Percentiles rank a stretch among this genome's conserved stretches.
phyloP scores from a whole-genome alignment of 139 green algal genomes.

The Protoeuglena noctilucae region DNA sequence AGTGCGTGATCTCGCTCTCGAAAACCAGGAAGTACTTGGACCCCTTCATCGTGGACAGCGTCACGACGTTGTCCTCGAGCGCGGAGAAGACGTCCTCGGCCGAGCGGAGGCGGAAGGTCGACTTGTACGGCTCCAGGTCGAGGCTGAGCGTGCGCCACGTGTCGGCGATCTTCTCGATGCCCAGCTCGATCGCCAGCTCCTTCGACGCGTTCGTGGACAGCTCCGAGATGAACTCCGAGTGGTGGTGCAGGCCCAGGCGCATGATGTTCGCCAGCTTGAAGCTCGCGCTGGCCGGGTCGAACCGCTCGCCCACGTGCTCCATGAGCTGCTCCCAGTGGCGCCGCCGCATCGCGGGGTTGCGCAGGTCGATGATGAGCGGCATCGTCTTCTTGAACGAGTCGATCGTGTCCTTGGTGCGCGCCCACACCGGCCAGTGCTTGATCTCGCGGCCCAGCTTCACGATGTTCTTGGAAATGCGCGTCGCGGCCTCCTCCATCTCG shows the following conservation, averaged over 20 bases:
- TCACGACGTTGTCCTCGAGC: conserved; percentile 72
- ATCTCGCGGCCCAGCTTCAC: conserved; percentile 60
- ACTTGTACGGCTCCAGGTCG: conserved; percentile 48
- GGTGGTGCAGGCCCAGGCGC: conserved; percentile 46
- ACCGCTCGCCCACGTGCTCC: conserved; percentile 31
- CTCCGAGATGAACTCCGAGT: conserved; percentile 63
- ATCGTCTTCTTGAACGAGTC: conserved; percentile 81
- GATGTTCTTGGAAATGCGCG: conserved; percentile 41
- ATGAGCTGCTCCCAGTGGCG: conserved; percentile 69
- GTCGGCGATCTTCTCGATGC: conserved; percentile 38
- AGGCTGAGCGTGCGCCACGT: conserved; percentile 29
- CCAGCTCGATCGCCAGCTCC: conserved; percentile 43
- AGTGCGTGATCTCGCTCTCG: conserved; percentile 54
- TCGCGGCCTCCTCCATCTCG: conserved; percentile 59
- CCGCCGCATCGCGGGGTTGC: conserved; percentile 58
- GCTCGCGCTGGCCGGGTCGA: conserved; percentile 37
- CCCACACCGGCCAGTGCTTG: conserved; percentile 53
- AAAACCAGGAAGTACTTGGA: conserved; percentile 71
- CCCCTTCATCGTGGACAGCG: conserved; percentile 73
- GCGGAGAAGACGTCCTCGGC: conserved; percentile 65
- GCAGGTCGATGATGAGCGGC: conserved; percentile 72
- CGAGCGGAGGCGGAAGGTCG: conserved; percentile 55
- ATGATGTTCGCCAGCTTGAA: conserved; percentile 68
- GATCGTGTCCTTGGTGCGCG: conserved; percentile 46
- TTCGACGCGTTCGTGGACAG: conserved; percentile 58